A percentile compares a stretch with the other conserved stretches of the same genome.
These are phyloP conservation scores for Chalara sp. DNA, from an alignment of 2,329 filamentous ascomycete genomes.

Conservation along the genomic window DNA sequence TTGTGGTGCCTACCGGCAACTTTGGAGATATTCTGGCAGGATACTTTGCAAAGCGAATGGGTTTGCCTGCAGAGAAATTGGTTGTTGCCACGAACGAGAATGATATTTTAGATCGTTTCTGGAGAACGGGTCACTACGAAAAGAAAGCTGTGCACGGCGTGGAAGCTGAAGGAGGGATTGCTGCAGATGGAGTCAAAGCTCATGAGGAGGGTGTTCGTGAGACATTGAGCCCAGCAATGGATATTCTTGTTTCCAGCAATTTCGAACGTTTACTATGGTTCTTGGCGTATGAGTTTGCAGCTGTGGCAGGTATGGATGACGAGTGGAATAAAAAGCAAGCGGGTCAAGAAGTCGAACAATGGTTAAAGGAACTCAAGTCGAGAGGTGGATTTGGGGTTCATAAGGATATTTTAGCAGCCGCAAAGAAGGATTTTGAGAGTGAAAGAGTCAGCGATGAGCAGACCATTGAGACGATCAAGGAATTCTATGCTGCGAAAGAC, in stretches of 20 bases:
- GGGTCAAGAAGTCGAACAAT: conserved; percentile 68
- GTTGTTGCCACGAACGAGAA: conserved; percentile 96
- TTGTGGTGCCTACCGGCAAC: conserved; percentile 91
- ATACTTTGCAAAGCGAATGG: conserved; percentile 89
- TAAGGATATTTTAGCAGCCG: conserved; percentile 61
- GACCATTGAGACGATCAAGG: conserved; percentile 60
- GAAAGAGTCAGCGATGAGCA: conserved; percentile 63
- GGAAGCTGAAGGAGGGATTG: conserved; percentile 47
- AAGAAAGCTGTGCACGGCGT: conserved; percentile 63
- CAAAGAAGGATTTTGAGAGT: conserved; percentile 71
- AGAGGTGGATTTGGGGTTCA: conserved; percentile 80
- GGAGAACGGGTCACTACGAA: conserved; percentile 82
- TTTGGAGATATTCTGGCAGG: conserved; percentile 93
- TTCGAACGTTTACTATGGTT: conserved; percentile 96
- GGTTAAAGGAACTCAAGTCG: conserved; percentile 75
- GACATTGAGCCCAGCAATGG: conserved; percentile 93
- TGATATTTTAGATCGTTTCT: conserved; percentile 94
- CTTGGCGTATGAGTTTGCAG: conserved; percentile 67
- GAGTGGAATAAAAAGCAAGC: conserved; percentile 61
- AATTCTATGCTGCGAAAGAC: conserved; percentile 36
- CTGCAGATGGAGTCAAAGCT: conserved; percentile 50
- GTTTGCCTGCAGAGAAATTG: conserved; percentile 79
- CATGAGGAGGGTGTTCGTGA: conserved; percentile 75
- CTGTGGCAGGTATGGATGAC: conserved; percentile 52
- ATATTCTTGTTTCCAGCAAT: conserved; percentile 93